phyloP scores from a whole-genome alignment of 495 filamentous ascomycete species.

The Hamigera avellanea region DNA sequence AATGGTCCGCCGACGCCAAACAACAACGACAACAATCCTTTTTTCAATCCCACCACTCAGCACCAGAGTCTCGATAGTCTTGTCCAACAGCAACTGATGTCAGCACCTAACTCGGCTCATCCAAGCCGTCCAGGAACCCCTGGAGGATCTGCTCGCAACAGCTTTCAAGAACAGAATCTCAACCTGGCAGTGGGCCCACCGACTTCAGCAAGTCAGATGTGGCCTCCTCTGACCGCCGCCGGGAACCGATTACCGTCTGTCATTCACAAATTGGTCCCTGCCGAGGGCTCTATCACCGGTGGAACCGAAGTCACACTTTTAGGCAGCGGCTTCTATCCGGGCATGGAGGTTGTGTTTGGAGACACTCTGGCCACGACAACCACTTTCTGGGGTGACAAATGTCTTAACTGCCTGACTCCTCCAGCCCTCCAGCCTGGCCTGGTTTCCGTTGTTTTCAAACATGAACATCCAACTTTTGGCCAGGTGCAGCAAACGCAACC shows the following conservation, averaged over 20 bases:
- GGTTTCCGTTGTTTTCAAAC: conserved; percentile 65
- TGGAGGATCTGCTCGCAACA: conserved; percentile 31
- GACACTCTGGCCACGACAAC: conserved; percentile 65
- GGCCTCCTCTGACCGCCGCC: conserved; percentile 29
- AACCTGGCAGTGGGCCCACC: conserved; percentile 19
- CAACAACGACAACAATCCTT: conserved; percentile 42
- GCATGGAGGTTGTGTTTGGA: conserved; percentile 81
- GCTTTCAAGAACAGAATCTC: conserved; percentile 27
- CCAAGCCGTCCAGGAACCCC: conserved; percentile 37
- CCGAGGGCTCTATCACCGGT: conserved; percentile 68
- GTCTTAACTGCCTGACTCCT: conserved; percentile 75
- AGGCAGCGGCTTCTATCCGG: conserved; percentile 67
- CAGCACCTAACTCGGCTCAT: conserved; percentile 54
- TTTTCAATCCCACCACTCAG: conserved; percentile 35
- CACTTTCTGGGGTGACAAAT: conserved; percentile 70
- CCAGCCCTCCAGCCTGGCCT: conserved; percentile 56
- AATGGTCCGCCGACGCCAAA: conserved; percentile 55
- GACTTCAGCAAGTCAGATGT: conserved; percentile 22
- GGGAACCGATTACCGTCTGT: conserved; percentile 39
- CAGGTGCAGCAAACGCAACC: conserved; percentile 30
- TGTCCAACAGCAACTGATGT: conserved; percentile 45
- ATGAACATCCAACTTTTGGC: conserved; percentile 42
- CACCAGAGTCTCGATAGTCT: conserved; percentile 45
- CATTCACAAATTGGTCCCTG: conserved; percentile 69
- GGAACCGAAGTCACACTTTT: conserved; percentile 78